phyloP scores from a whole-genome alignment of 164 flowering plant genomes.

The Aristolochia californica region DNA sequence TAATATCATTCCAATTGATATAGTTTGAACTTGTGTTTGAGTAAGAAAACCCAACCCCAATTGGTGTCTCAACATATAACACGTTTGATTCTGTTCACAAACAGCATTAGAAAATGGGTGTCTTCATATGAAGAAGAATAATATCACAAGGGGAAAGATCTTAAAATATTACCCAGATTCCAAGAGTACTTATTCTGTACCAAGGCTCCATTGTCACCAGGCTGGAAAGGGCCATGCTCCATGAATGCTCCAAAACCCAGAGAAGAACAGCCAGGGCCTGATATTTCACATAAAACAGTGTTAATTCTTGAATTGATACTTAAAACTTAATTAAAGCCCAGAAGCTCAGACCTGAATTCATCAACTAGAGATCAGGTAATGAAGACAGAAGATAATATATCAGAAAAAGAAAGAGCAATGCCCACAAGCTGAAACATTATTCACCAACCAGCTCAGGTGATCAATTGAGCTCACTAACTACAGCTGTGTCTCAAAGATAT shows the following conservation, averaged over 20 bases:
- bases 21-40: conserved; percentile 32
- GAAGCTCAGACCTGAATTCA: too few relatives aligned
- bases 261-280: conserved; percentile 47
- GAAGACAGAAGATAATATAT: too few relatives aligned
- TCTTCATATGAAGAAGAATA: too few relatives aligned
- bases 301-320: too few relatives aligned
- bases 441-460: too few relatives aligned
- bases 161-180: conserved; percentile 20
- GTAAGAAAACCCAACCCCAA: conserved; percentile 47
- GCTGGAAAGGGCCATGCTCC: conserved; percentile 42
- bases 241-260: conserved; percentile 42
- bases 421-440: too few relatives aligned
- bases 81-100: conserved; percentile 26
- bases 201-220: conserved; percentile 18
- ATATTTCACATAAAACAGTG: too few relatives aligned
- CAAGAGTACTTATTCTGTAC: conserved; percentile 31
- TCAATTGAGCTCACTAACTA: too few relatives aligned
- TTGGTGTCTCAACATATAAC: conserved; percentile 37
- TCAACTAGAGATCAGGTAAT: too few relatives aligned
- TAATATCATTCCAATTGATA: conserved; percentile 28
- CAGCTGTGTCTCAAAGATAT: too few relatives aligned
- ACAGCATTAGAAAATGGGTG: not conserved
- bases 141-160: not conserved
- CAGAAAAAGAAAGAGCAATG: too few relatives aligned
- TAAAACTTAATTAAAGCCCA: too few relatives aligned